phyloP scores from a whole-genome alignment of 345 rosid genomes.

The Geranium rotundifolium region DNA sequence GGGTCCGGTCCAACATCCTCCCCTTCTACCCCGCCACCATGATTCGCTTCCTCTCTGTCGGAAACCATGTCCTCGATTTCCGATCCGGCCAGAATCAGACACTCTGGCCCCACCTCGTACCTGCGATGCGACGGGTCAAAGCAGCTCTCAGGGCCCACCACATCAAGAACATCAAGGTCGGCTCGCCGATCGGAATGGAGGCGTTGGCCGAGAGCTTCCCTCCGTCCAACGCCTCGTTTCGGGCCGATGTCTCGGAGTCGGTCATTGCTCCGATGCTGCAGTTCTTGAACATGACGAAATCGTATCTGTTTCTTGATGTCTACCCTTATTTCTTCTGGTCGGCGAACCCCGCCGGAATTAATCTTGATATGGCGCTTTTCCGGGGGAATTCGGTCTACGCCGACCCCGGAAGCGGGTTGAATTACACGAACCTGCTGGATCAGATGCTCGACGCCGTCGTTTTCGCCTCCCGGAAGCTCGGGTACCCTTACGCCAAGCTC shows the following conservation, averaged over 20 bases:
- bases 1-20: constrained; percentile 46
- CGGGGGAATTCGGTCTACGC: constrained; percentile 29
- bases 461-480: constrained; percentile 54
- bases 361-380: constrained; percentile 45
- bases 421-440: constrained; percentile 57
- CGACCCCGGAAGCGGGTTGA: constrained; percentile 39
- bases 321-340: constrained; percentile 82
- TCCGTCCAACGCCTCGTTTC: constrained; percentile 54
- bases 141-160: constrained; percentile 26
- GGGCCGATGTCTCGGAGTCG: constrained; percentile 32
- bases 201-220: constrained; percentile 39
- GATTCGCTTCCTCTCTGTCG: constrained; percentile 47
- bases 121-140: constrained; percentile 50
- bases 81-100: constrained; percentile 22
- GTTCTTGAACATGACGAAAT: constrained; percentile 52
- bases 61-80: constrained; percentile 60
- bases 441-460: constrained; percentile 17
- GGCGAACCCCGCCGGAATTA: constrained; percentile 20
- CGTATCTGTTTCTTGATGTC: constrained; percentile 59
- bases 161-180: constrained; percentile 47
- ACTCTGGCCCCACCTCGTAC: constrained; percentile 46
- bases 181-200: constrained; percentile 78
- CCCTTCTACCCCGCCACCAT: constrained; percentile 42
- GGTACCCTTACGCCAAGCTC: constrained; percentile 33
- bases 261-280: constrained; percentile 49